Evolutionary conservation across 441 rosid species (phyloP).

Genomic region (Metrosideros polymorpha): DNA sequence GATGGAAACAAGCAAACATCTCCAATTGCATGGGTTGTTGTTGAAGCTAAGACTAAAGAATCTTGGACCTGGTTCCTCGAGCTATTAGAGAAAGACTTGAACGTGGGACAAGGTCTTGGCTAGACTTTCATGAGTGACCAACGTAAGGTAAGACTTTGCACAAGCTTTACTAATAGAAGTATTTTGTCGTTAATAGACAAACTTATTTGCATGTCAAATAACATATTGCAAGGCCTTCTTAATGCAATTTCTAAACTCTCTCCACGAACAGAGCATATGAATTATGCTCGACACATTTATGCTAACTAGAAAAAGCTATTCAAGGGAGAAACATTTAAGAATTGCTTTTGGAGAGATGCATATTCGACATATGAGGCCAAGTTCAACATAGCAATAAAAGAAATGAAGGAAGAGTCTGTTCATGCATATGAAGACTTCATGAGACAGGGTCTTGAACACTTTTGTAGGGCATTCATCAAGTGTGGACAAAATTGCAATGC

Average conservation of each 20-base stretch:
- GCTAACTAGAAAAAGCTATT: neutral
- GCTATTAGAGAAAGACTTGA: neutral
- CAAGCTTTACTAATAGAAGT: neutral
- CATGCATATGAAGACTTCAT: too few species aligned
- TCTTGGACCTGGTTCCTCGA: neutral
- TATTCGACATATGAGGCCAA: neutral
- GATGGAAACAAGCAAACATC: neutral
- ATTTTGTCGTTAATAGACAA: neutral
- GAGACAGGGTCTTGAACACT: too few species aligned
- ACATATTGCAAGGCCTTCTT: neutral
- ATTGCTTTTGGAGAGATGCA: neutral
- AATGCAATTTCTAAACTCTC: neutral
- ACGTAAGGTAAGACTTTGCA: neutral
- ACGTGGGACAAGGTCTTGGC: neutral
- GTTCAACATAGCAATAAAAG: neutral
- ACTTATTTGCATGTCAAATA: neutral
- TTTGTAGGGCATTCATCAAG: neutral
- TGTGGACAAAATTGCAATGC: neutral
- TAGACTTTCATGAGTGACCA: neutral
- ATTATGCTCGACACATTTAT: neutral
- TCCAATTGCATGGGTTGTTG: neutral
- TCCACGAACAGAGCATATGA: neutral
- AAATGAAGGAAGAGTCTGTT: too few species aligned
- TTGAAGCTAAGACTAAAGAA: neutral
- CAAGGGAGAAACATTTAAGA: neutral